Evolutionary conservation across 176 grass and related monocot genomes (phyloP), one percentile per base, ranked within the genome.

Genomic region (Cenchrus purpureus): DNA sequence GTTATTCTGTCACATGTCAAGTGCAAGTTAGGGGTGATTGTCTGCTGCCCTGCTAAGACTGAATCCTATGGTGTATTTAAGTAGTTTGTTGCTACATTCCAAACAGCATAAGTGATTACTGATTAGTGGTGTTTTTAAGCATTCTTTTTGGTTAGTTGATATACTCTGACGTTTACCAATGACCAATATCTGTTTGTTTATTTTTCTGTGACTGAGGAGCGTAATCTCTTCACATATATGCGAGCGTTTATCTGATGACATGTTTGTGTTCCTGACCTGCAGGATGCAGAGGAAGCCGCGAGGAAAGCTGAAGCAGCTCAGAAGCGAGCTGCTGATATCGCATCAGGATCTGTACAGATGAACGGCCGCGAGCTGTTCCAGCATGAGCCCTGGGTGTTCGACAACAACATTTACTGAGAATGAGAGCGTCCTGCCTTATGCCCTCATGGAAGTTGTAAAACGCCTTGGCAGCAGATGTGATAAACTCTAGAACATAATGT

Each of bases 351-450:
- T 51, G 92, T 86, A 45, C 88, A 91, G 82, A 95, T 97, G 95
- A 97, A 95, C 71, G 95, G 92, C 5, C 82, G 88, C 56, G 95
- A 97, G 88, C 88, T 95, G 75, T 97, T 97, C 31, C 81, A 79
- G 61, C 88, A 90, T 22, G 90, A 97, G 48, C 95, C 90, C 50
- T 93, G 90, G 90, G 92, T 92, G 50, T 97, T 97, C 52, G 95
- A 93, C 90, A 97, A 93, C 31, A 65, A 76, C 48, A 86, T 65
- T 43, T 97, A 92, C 78, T 97, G 71, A 94, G 43, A 6, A n/a
- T 10, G 17, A 3, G 65, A 5, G 4, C 0, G 2, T 67, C 6
- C 31, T 67, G 5, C 14, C 31, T 67, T 8, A 4, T 40, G 31
- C 37, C 37, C 37, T 40, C 3, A 40, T 4, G 14, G 17, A 14